Percentiles rank a stretch among this genome's conserved stretches.
Conservation (phyloP, 2,329 filamentous ascomycete genomes). For the Metarhizium rileyi region DNA sequence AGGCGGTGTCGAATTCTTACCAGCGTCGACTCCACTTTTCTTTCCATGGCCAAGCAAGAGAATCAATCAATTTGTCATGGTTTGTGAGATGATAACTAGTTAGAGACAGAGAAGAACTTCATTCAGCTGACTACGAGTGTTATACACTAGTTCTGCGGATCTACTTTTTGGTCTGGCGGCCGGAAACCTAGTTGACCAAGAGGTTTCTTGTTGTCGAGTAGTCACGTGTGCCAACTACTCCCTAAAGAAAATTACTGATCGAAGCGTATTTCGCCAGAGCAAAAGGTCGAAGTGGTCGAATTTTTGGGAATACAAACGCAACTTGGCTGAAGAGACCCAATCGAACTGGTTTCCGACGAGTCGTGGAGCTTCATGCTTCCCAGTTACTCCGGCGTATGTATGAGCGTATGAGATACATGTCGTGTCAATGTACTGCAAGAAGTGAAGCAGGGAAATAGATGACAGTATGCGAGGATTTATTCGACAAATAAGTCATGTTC, state of each 20-base stretch:
- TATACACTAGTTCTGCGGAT: too few relatives aligned
- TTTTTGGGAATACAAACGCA: slow-evolving; percentile 28
- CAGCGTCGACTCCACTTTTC: too few relatives aligned
- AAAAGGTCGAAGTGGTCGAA: slow-evolving; percentile 27
- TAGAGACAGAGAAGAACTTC: too few relatives aligned
- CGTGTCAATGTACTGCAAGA: slow-evolving; percentile 18
- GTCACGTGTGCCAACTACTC: slow-evolving; percentile 12
- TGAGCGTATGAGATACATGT: slow-evolving; percentile 16
- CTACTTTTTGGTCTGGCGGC: too few relatives aligned
- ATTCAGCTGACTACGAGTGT: too few relatives aligned
- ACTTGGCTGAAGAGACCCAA: slow-evolving; percentile 29
- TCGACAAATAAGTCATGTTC: slow-evolving; percentile 8
- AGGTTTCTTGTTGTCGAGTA: too few relatives aligned
- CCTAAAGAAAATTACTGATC: slow-evolving; percentile 26
- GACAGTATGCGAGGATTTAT: slow-evolving; percentile 16
- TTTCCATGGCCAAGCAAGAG: background rate
- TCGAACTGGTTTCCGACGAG: slow-evolving; percentile 32
- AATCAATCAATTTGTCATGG: too few relatives aligned
- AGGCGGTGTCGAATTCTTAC: background rate
- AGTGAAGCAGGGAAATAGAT: slow-evolving; percentile 14
- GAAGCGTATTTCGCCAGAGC: slow-evolving; percentile 28
- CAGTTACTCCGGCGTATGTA: slow-evolving; percentile 16
- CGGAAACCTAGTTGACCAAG: too few relatives aligned
- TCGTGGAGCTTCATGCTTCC: slow-evolving; percentile 18
- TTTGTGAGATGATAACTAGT: too few relatives aligned